A percentile compares a stretch with the other conserved stretches of the same genome.
phyloP scores from a whole-genome alignment of 2,329 filamentous ascomycete genomes.

The Aspergillus nomiae region DNA sequence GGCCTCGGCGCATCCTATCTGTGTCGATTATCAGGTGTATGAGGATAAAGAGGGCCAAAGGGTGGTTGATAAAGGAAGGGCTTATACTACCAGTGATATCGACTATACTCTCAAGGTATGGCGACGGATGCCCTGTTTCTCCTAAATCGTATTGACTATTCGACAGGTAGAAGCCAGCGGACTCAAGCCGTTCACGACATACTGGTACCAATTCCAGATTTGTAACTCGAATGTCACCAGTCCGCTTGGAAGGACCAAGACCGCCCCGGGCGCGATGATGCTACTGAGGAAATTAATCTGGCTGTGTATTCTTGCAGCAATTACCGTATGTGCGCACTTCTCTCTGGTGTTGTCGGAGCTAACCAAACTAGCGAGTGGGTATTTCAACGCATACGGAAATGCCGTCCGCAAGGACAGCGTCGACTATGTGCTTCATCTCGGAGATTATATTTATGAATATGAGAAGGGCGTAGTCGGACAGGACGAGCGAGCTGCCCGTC shows the following conservation, averaged over 20 bases:
- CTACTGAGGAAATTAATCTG: slow-evolving; percentile 59
- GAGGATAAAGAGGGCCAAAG: slow-evolving; percentile 42
- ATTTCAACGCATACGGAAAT: slow-evolving; percentile 64
- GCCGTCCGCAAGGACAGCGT: slow-evolving; percentile 60
- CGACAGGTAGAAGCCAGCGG: slow-evolving; percentile 58
- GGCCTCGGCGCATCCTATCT: slow-evolving; percentile 56
- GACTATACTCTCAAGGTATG: slow-evolving; percentile 74
- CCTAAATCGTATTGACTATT: background rate
- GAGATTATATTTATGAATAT: slow-evolving; percentile 69
- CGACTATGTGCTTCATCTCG: slow-evolving; percentile 61
- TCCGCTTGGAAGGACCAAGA: slow-evolving; percentile 69
- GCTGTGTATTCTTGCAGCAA: slow-evolving; percentile 74
- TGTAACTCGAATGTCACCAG: slow-evolving; percentile 65
- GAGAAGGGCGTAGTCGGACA: slow-evolving; percentile 38
- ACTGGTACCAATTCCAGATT: slow-evolving; percentile 69
- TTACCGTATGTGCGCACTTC: slow-evolving; percentile 52
- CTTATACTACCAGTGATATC: slow-evolving; percentile 71
- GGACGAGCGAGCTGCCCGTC: slow-evolving; percentile 10
- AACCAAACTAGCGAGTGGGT: slow-evolving; percentile 49
- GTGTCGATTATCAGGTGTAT: slow-evolving; percentile 60
- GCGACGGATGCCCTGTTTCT: background rate
- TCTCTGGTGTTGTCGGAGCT: background rate
- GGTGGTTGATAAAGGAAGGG: slow-evolving; percentile 59
- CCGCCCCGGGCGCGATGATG: slow-evolving; percentile 60
- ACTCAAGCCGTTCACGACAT: slow-evolving; percentile 63